Evolutionary conservation across 257 asterid species (phyloP).

Genomic region (Jacaranda mimosifolia): DNA sequence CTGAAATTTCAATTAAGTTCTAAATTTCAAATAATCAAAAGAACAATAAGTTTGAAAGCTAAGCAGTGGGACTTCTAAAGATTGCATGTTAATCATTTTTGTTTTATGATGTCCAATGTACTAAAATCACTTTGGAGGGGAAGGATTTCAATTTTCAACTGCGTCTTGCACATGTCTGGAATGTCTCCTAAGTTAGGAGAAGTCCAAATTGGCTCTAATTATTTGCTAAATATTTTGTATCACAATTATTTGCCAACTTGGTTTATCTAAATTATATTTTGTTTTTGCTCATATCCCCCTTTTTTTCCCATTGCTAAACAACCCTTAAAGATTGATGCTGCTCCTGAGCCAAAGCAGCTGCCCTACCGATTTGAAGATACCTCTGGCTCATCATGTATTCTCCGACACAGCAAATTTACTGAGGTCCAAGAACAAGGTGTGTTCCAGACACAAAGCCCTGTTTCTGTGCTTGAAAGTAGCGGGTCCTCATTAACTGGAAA

Average conservation of each 20-base stretch:
- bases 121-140: background rate
- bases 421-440: conserved; percentile 49
- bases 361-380: conserved; percentile 27
- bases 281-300: conserved; percentile 19
- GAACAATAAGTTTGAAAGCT: too few relatives aligned
- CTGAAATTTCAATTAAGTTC: background rate
- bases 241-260: conserved; percentile 10
- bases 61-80: background rate
- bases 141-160: conserved; percentile 6
- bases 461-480: conserved; percentile 76
- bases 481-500: conserved; percentile 55
- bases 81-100: background rate
- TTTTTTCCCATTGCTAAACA: conserved; percentile 12
- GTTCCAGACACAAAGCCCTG: conserved; percentile 70
- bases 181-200: background rate
- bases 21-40: background rate
- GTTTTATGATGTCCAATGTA: background rate
- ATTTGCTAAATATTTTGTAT: background rate
- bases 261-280: conserved; percentile 10
- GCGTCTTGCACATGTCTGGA: background rate
- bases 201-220: background rate
- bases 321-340: conserved; percentile 38
- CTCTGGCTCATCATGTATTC: conserved; percentile 22
- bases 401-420: conserved; percentile 28
- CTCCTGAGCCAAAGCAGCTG: conserved; percentile 38